These are phyloP conservation scores for Yamadazyma nakazawae DNA, from an alignment of 805 yeast genomes.

Conservation along the genomic window DNA sequence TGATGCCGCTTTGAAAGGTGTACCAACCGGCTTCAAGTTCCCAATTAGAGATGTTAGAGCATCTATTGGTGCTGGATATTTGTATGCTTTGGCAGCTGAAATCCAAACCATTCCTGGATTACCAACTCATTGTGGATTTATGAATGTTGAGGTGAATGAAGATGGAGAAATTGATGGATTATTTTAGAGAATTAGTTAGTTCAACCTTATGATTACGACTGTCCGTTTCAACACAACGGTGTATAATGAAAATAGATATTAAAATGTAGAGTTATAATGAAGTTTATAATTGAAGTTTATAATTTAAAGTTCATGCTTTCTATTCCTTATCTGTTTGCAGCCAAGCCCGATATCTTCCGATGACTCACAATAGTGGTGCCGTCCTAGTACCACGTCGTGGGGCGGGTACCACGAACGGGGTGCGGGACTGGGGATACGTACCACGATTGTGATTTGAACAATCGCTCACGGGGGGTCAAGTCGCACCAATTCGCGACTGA, in stretches of 20 bases:
- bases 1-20: slow-evolving; percentile 80
- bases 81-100: slow-evolving; percentile 82
- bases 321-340: neutral
- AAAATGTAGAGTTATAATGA: too few relatives aligned
- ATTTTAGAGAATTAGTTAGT: slow-evolving; percentile 13
- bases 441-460: too few relatives aligned
- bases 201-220: slow-evolving; percentile 8
- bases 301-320: too few relatives aligned
- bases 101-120: slow-evolving; percentile 85
- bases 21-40: slow-evolving; percentile 73
- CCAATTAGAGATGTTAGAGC: slow-evolving; percentile 80
- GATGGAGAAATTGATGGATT: slow-evolving; percentile 81
- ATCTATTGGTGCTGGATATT: slow-evolving; percentile 79
- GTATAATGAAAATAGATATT: neutral
- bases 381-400: too few relatives aligned
- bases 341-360: neutral
- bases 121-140: slow-evolving; percentile 81
- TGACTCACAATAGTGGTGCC: neutral
- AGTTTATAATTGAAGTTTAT: too few relatives aligned
- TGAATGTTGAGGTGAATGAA: slow-evolving; percentile 80
- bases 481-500: neutral
- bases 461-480: neutral
- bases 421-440: too few relatives aligned
- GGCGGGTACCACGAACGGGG: too few relatives aligned
- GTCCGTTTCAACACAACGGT: neutral